Evolutionary conservation across 1,284 basidiomycete species (phyloP), one percentile per base, ranked within the genome.

Genomic region (Crucibulum cyathiforme): DNA sequence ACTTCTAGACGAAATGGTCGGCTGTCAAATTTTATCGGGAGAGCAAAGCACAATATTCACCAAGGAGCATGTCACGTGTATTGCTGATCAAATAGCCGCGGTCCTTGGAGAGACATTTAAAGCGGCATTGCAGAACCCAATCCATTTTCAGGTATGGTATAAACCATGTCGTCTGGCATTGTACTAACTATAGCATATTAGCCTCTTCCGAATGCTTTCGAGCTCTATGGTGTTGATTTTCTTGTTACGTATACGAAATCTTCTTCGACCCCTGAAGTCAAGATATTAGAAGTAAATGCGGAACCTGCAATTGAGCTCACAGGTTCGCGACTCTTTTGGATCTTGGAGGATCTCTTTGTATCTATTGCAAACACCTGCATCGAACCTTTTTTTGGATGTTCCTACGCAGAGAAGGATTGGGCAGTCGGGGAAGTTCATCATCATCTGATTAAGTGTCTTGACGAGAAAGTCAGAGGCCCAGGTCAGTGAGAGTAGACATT

Each of bases 291-390:
- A 74, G 84, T 98, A 70, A 98, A 98, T 73, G 90, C 96, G 19
- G 96, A 98, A 67, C 97, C 97, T 2, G 97, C 98, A 57, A 98
- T 98, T 65, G 93, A 96, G 68, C 86, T 98, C 63, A 96, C 94
- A 0, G 98, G 97, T 1, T 83, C 88, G n/a, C 84, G 93, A 43
- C 79, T 98, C 47, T 85, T 86, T 5, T 90, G 90, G 85, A 87
- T 96, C 48, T 77, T 96, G 48, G 86, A 92, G 63, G 90, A 92
- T 61, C 81, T 98, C 56, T 98, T 98, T 77, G 79, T 81, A 49
- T 83, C 86, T 0, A 92, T 94, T 13, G 87, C 86, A 1, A 78
- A 83, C 63, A 80, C 87, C n/a, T 90, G 88, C 63, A 81, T 96
- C 2, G 79, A 80, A 58, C 92, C 94, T 0, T 93, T 88, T 69